A percentile compares a stretch with the other conserved stretches of the same genome.
Conservation (phyloP, 2,329 filamentous ascomycete species). For the Xenoacremonium recifei region DNA sequence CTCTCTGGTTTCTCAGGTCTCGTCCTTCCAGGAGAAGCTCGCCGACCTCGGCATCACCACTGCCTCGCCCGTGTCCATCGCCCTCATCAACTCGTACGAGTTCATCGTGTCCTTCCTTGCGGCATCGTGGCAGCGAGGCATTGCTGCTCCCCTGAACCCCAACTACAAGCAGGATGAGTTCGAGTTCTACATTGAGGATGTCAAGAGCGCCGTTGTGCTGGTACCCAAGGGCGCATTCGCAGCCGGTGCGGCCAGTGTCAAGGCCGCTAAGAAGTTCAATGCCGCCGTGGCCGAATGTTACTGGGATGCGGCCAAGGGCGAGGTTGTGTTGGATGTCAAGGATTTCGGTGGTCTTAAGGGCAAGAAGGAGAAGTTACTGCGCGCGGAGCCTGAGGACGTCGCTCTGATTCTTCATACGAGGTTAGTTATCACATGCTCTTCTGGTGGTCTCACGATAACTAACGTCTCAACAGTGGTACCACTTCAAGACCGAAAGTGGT, state of each 20-base stretch:
- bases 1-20: slow-evolving; percentile 64
- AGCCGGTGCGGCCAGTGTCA: slow-evolving; percentile 67
- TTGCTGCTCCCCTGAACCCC: slow-evolving; percentile 84
- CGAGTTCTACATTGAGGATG: slow-evolving; percentile 88
- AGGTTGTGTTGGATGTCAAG: slow-evolving; percentile 77
- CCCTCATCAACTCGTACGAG: slow-evolving; percentile 80
- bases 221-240: slow-evolving; percentile 70
- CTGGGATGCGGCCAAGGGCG: slow-evolving; percentile 62
- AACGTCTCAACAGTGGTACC: slow-evolving; percentile 56
- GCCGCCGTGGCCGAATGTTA: slow-evolving; percentile 87
- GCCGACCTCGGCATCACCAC: slow-evolving; percentile 70
- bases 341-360: slow-evolving; percentile 65
- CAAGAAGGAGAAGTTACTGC: slow-evolving; percentile 39
- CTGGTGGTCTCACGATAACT: slow-evolving; percentile 13
- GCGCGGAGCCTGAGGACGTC: slow-evolving; percentile 70
- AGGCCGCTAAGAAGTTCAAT: slow-evolving; percentile 74
- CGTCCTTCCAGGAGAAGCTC: slow-evolving; percentile 73
- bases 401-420: slow-evolving; percentile 80
- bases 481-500: slow-evolving; percentile 84
- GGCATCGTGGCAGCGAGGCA: slow-evolving; percentile 78
- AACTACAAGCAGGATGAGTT: slow-evolving; percentile 89
- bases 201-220: slow-evolving; percentile 75
- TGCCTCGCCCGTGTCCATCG: slow-evolving; percentile 75
- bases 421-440: slow-evolving; percentile 23
- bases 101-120: slow-evolving; percentile 87